Conservation (phyloP, 106 monocot genomes). For the Alisma plantagoaquatica region DNA sequence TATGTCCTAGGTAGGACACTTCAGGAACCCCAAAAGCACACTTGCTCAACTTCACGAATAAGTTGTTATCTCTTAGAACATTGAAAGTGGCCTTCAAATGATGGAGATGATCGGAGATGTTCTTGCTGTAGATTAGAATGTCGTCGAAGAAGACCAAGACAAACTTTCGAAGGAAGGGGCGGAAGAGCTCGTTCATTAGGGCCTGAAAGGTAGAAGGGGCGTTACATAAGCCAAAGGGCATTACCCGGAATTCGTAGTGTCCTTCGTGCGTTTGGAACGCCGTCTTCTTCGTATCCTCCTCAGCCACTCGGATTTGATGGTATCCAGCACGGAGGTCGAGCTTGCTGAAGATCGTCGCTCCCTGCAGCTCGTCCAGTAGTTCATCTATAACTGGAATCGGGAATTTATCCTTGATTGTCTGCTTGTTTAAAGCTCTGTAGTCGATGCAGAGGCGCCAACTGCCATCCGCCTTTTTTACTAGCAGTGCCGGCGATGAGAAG, state of each 20-base stretch:
- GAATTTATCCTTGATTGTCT: no score
- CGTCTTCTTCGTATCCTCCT: not conserved
- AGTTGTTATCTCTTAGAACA: not conserved
- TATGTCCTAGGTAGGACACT: not conserved
- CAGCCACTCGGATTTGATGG: conserved; percentile 3
- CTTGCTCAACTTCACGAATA: not conserved
- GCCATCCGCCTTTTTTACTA: not conserved
- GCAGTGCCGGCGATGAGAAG: not conserved
- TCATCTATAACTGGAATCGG: not conserved
- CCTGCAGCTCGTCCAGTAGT: conserved; percentile 2
- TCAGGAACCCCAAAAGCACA: not conserved
- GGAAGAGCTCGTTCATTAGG: conserved; percentile 9
- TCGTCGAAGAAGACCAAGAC: conserved; percentile 8
- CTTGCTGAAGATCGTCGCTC: conserved; percentile 1
- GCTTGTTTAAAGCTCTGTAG: not conserved
- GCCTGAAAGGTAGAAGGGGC: not conserved
- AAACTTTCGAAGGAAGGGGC: not conserved
- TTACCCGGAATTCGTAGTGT: conserved; percentile 1
- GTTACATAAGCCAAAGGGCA: conserved; percentile 7
- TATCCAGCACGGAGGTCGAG: not conserved
- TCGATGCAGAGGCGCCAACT: not conserved
- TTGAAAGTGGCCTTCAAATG: not conserved
- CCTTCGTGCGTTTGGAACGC: conserved; percentile 4
- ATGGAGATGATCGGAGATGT: not conserved
- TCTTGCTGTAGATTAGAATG: conserved; percentile 1